These are phyloP conservation scores for Pleurotus tuoliensis DNA, from an alignment of 768 basidiomycete genomes.

Conservation along the genomic window DNA sequence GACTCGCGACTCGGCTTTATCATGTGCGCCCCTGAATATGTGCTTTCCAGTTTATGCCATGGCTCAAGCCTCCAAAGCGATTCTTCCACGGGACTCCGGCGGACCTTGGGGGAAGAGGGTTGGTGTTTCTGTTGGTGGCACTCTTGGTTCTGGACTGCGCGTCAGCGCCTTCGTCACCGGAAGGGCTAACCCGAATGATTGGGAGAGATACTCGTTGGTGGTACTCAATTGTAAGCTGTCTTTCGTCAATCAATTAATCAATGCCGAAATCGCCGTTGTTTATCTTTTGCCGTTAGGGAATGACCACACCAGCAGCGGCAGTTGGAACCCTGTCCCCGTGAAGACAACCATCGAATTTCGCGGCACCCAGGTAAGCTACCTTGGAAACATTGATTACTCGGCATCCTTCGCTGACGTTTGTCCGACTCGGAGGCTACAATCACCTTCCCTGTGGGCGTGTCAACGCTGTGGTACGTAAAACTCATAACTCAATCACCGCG, in stretches of 20 bases:
- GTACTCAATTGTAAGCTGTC: constrained; percentile 60
- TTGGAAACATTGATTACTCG: neutral
- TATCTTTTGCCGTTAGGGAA: constrained; percentile 30
- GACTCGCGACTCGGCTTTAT: neutral
- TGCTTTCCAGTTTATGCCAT: constrained; percentile 54
- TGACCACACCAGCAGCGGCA: constrained; percentile 43
- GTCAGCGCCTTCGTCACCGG: constrained; percentile 65
- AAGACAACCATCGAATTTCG: constrained; percentile 60
- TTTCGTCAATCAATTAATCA: neutral
- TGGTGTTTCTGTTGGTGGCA: constrained; percentile 57
- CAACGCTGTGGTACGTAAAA: constrained; percentile 37
- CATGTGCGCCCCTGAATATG: neutral
- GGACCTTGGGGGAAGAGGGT: constrained; percentile 71
- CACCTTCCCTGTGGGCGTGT: constrained; percentile 76
- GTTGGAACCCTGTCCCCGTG: constrained; percentile 54
- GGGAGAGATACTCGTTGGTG: constrained; percentile 64
- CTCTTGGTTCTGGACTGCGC: constrained; percentile 51
- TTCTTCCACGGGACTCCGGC: constrained; percentile 61
- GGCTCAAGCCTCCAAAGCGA: constrained; percentile 73
- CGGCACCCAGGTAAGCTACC: constrained; percentile 46
- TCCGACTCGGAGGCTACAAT: constrained; percentile 46
- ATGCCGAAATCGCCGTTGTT: neutral
- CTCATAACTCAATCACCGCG: neutral
- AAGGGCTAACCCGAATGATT: constrained; percentile 49
- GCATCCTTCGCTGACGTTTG: too few species aligned